phyloP scores from a whole-genome alignment of 2,329 filamentous ascomycete species.

The Acarospora socialis region DNA sequence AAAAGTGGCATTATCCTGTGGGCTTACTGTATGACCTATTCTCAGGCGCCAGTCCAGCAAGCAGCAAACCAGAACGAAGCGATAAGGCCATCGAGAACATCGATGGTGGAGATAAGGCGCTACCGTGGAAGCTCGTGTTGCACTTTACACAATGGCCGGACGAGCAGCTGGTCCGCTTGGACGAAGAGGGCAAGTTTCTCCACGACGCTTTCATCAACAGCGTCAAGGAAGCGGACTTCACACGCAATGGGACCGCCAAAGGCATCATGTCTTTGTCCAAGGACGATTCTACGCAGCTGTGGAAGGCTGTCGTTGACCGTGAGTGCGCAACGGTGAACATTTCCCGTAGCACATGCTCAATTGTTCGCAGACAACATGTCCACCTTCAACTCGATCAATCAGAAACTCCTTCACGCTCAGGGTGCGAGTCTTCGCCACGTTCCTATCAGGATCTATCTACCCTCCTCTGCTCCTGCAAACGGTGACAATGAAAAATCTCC shows the following conservation, averaged over 20 bases:
- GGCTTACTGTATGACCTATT: constrained; percentile 58
- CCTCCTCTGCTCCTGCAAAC: constrained; percentile 33
- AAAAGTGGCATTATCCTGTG: constrained; percentile 60
- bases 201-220: constrained; percentile 55
- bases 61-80: constrained; percentile 7
- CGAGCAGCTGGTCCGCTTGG: constrained; percentile 44
- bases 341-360: not conserved
- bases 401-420: constrained; percentile 53
- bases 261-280: constrained; percentile 82
- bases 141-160: constrained; percentile 46
- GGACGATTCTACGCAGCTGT: constrained; percentile 67
- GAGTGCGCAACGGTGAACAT: constrained; percentile 20
- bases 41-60: constrained; percentile 35
- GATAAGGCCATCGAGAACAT: constrained; percentile 3
- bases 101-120: constrained; percentile 16
- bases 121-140: constrained; percentile 51
- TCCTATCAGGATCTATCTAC: constrained; percentile 80
- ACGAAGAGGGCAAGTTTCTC: constrained; percentile 39
- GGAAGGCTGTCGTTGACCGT: constrained; percentile 66
- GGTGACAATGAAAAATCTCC: constrained; percentile 23
- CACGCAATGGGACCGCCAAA: constrained; percentile 76
- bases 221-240: constrained; percentile 71
- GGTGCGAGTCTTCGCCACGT: constrained; percentile 64
- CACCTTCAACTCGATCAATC: constrained; percentile 60
- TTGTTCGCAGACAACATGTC: constrained; percentile 48